Conservation (phyloP, 176 grass and related monocot genomes). For the Areca catechu region DNA sequence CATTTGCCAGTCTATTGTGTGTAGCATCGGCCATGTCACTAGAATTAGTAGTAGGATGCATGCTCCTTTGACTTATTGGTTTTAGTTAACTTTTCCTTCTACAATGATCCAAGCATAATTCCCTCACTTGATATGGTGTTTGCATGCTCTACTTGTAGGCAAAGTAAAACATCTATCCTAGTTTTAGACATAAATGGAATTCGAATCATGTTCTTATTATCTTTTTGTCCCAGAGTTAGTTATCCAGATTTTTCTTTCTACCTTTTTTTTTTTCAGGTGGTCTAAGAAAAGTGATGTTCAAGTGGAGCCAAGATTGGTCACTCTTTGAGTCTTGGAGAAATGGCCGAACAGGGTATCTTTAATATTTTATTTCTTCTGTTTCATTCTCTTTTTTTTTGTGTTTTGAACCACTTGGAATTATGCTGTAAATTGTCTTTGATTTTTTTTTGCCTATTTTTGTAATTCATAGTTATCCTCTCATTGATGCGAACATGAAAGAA, state of each 20-base stretch:
- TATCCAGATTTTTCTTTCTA: neutral
- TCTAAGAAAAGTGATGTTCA: conserved; percentile 53
- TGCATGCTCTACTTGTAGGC: too few species aligned
- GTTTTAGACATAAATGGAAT: too few species aligned
- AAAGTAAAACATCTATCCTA: too few species aligned
- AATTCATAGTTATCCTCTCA: conserved; percentile 66
- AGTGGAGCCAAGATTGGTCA: conserved; percentile 60
- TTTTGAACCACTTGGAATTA: neutral
- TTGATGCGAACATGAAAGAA: conserved; percentile 96
- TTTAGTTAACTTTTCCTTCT: too few species aligned
- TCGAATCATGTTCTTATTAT: too few species aligned
- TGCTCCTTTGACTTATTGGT: too few species aligned
- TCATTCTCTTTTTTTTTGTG: neutral
- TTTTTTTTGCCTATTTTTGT: neutral
- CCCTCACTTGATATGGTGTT: too few species aligned
- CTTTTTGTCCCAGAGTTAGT: too few species aligned
- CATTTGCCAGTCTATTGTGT: too few species aligned
- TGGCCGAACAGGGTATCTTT: conserved; percentile 62
- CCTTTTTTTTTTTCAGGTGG: conserved; percentile 37
- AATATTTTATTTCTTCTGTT: neutral
- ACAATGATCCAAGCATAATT: too few species aligned
- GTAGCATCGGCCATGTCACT: too few species aligned
- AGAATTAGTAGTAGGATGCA: too few species aligned
- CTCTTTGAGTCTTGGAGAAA: conserved; percentile 78
- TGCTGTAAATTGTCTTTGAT: conserved; percentile 7